Percentiles rank a stretch among this genome's conserved stretches.
Conservation (phyloP, 306 rosid genomes). For the Pyrus pyrifolia region DNA sequence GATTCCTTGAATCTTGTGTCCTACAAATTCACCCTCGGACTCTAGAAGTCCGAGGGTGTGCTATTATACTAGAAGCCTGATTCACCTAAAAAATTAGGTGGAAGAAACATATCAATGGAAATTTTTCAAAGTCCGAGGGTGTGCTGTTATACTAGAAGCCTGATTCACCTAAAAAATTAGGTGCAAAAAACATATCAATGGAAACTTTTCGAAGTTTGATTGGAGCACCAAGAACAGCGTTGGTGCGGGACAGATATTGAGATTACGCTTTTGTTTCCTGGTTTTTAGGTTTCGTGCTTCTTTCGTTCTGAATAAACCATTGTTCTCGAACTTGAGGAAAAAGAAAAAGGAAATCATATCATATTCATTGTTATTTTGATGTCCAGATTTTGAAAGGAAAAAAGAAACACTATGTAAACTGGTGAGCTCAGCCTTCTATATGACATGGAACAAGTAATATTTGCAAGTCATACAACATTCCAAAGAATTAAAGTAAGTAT, state of each 20-base stretch:
- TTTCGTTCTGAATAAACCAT: too few species aligned
- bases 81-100: too few species aligned
- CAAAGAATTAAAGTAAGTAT: not conserved
- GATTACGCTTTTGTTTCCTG: not conserved
- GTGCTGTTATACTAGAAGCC: not conserved
- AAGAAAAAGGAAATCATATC: not conserved
- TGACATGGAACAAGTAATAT: not conserved
- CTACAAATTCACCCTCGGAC: too few species aligned
- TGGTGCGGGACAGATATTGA: not conserved
- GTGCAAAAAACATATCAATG: not conserved
- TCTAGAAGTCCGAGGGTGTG: too few species aligned
- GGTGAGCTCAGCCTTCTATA: not conserved
- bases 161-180: not conserved
- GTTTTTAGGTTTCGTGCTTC: too few species aligned
- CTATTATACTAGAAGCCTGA: too few species aligned
- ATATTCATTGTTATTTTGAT: not conserved
- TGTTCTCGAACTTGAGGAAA: too few species aligned
- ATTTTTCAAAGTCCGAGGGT: not conserved
- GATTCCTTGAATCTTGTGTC: too few species aligned
- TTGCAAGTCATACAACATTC: not conserved
- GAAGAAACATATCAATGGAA: too few species aligned
- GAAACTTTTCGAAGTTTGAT: not conserved
- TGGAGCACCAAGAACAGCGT: not conserved
- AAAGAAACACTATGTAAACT: too few species aligned
- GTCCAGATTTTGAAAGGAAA: not conserved